These are phyloP conservation scores for Withania somnifera DNA, from an alignment of 305 asterid species.

Conservation along the genomic window DNA sequence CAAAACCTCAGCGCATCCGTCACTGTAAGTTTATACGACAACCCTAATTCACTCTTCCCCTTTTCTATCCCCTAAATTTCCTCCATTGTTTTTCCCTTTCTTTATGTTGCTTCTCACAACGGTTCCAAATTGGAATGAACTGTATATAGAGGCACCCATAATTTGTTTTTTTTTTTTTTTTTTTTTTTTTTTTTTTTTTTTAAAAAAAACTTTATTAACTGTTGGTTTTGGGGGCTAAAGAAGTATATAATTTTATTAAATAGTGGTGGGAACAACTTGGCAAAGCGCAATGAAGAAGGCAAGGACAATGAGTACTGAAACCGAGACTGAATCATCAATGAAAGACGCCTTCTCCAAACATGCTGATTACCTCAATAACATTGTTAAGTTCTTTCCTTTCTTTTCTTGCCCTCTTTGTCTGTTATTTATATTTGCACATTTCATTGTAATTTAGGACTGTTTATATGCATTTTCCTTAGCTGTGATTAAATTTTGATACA, in stretches of 20 bases:
- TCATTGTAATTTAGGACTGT: neutral
- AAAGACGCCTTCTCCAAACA: slow-evolving; percentile 53
- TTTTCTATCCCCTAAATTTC: too few relatives aligned
- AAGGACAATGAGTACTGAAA: slow-evolving; percentile 22
- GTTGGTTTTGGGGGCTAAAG: too few relatives aligned
- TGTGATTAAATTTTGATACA: neutral
- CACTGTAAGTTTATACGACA: slow-evolving; percentile 21
- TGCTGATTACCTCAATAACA: slow-evolving; percentile 62
- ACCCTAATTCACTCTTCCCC: neutral
- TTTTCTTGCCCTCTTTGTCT: neutral
- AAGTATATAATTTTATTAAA: slow-evolving; percentile 10
- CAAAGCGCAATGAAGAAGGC: slow-evolving; percentile 38
- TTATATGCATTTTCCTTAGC: neutral
- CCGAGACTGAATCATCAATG: slow-evolving; percentile 35
- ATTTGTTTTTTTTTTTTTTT: too few relatives aligned
- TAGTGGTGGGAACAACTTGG: slow-evolving; percentile 39
- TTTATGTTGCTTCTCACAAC: too few relatives aligned
- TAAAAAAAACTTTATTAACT: too few relatives aligned
- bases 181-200: too few relatives aligned
- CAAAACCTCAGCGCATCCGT: slow-evolving; percentile 39
- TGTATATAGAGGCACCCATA: too few relatives aligned
- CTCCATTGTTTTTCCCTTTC: too few relatives aligned
- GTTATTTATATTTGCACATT: neutral
- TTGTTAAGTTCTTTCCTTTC: slow-evolving; percentile 26
- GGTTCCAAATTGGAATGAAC: too few relatives aligned